phyloP scores from a whole-genome alignment of 768 basidiomycete genomes.

The Serpula lacrymans region DNA sequence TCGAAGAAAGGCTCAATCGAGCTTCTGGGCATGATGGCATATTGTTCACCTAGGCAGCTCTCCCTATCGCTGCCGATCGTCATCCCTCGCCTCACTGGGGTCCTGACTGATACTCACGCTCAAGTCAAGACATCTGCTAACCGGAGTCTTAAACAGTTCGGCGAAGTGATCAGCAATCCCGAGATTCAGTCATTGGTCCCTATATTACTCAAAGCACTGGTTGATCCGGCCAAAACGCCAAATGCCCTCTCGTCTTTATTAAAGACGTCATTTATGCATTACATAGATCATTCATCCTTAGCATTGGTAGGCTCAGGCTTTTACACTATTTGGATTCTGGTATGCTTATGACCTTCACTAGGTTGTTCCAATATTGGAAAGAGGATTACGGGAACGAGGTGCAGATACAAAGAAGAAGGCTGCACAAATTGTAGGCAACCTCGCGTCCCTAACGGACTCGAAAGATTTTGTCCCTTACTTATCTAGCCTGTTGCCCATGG shows the following conservation, averaged over 20 bases:
- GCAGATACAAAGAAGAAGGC: constrained; percentile 95
- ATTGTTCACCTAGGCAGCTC: constrained; percentile 92
- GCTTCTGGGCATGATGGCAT: constrained; percentile 96
- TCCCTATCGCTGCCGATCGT: constrained; percentile 94
- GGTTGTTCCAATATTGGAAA: constrained; percentile 94
- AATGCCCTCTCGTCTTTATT: constrained; percentile 81
- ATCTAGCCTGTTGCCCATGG: constrained; percentile 81
- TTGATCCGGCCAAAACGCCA: constrained; percentile 90
- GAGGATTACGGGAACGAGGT: constrained; percentile 87
- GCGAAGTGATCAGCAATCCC: constrained; percentile 97
- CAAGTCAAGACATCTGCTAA: constrained; percentile 94
- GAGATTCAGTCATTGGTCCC: constrained; percentile 92
- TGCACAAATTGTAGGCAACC: constrained; percentile 96
- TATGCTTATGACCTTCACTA: constrained; percentile 24
- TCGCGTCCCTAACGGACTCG: constrained; percentile 83
- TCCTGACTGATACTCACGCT: constrained; percentile 95
- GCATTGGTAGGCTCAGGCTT: constrained; percentile 62
- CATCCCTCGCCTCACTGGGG: constrained; percentile 92
- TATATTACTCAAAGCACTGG: constrained; percentile 87
- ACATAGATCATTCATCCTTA: constrained; percentile 94
- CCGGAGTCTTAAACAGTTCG: constrained; percentile 94
- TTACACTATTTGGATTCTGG: background rate
- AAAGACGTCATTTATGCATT: constrained; percentile 96
- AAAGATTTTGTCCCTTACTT: constrained; percentile 96
- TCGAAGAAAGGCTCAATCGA: constrained; percentile 98